Base-by-base conservation (phyloP, 108 stramenopile genomes). In the Skeletonema marinoi region DNA sequence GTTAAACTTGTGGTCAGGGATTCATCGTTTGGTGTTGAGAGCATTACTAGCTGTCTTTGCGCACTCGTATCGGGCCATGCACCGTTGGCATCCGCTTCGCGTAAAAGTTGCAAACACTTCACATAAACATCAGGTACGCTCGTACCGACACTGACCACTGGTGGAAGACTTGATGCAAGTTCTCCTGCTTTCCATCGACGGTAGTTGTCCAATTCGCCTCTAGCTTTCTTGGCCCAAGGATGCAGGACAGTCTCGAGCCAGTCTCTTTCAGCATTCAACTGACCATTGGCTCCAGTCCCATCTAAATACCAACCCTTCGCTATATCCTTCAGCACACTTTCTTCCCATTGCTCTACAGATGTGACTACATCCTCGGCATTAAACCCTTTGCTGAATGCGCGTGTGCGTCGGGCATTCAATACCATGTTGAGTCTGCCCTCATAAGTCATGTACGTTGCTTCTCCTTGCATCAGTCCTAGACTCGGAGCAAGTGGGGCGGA, bases 21-120 rank as follows among this genome's bases (percentile, higher is more conserved):
- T 67, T 77, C 73, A 70, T 82, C 60, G 11, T 66, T 75, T 46
- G 71, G 39, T 7, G 79, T 88, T 6, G 88, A 85, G 29, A 92
- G 67, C 93, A 94, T 94, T 21, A 94, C 93, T 10, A 94, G 68
- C 65, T 91, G 91, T 44, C 93, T 73, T 72, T 92, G 91, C 8
- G 89, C 68, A 51, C 87, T 89, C 30, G 93, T 94, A 0, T 88
- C 73, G 8, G 93, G 93, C 93, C 93, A 94, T 4, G 72, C 46
- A 8, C 89, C 91, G 60, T 84, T 87, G 36, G 73, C 46, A 66
- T 94, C 87, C 6, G 87, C 84, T 60, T 90, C 16, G 5, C 88
- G 91, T 39, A 92, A 80, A 38, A 73, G 70, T 21, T 82, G 39
- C 10, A 92, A 60, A 2, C 92, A 91, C 64, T 82, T 86, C 54